phyloP scores from a whole-genome alignment of 305 asterid species.

The Rubia balearica region DNA sequence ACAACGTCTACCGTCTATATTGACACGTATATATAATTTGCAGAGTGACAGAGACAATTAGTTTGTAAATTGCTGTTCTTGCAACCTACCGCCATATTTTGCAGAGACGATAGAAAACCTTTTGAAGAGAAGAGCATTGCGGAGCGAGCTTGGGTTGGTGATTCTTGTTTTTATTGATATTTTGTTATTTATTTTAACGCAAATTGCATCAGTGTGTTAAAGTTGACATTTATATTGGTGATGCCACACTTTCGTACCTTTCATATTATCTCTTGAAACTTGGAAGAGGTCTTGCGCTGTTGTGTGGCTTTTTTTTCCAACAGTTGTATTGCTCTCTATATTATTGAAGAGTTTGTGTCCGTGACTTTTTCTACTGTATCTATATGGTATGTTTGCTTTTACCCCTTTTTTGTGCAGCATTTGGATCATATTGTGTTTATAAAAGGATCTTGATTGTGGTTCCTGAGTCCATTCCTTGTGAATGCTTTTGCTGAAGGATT shows the following conservation, averaged over 20 bases:
- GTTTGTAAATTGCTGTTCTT: neutral
- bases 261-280: neutral
- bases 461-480: neutral
- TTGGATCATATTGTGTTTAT: neutral
- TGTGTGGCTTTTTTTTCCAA: neutral
- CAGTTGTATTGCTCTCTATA: slow-evolving; percentile 14
- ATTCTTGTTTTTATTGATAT: neutral
- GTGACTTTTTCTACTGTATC: neutral
- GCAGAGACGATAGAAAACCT: neutral
- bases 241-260: neutral
- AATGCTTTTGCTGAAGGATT: neutral
- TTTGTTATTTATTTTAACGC: neutral
- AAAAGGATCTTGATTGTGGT: neutral
- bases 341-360: neutral
- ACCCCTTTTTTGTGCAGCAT: neutral
- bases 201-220: neutral
- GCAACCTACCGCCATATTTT: neutral
- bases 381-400: neutral
- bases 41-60: neutral
- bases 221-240: slow-evolving; percentile 3
- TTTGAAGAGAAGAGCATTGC: neutral
- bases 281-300: neutral
- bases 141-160: neutral
- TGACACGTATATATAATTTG: neutral
- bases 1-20: neutral